Base-by-base conservation (phyloP, 345 rosid genomes). In the Acer negundo region DNA sequence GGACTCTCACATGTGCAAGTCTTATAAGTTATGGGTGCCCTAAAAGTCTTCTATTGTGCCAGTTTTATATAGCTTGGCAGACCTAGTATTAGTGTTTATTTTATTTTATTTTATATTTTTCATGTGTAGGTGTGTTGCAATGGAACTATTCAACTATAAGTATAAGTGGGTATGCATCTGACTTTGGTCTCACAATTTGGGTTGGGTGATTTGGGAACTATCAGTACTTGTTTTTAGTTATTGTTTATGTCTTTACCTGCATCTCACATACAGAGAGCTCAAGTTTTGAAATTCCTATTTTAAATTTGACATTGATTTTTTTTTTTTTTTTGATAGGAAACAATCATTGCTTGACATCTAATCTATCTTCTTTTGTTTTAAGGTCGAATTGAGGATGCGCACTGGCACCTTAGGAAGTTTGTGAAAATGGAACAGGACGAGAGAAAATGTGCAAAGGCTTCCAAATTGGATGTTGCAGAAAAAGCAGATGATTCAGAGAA, bases 301-400 rank as follows among this genome's bases (percentile, higher is more conserved):
- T 74, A 20, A 31, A 10, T 44, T 62, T 77, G 38, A 38, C 47
- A 28, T 31, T 42, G 2, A 6, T 42, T 42, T 42, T 6, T 6
- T 42, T 42, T 7, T 31, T 31, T 31, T 31, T 31, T 3, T 31
- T 3, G 38, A 42, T 42, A 42, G 46, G 46, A 42, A 42, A 42
- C 46, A 46, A 2, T 9, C 12, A 46, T 55, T 15, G 46, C 55
- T 38, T 16, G 62, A 23, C 23, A 13, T 42, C 46, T 65, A 62
- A 69, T 17, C 58, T 22, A 51, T 31, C 73, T 70, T 74, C 76
- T 47, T 74, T 63, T 78, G 26, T 68, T 42, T 82, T 80, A 78
- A 94, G 97, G 83, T 65, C 88, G 90, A 80, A 77, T 96, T 80
- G 87, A 82, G 69, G 93, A 90, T 85, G 99, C 99, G 7, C 38